These are phyloP conservation scores for Tricharina praecox DNA, from an alignment of 495 filamentous ascomycete genomes.

Conservation along the genomic window DNA sequence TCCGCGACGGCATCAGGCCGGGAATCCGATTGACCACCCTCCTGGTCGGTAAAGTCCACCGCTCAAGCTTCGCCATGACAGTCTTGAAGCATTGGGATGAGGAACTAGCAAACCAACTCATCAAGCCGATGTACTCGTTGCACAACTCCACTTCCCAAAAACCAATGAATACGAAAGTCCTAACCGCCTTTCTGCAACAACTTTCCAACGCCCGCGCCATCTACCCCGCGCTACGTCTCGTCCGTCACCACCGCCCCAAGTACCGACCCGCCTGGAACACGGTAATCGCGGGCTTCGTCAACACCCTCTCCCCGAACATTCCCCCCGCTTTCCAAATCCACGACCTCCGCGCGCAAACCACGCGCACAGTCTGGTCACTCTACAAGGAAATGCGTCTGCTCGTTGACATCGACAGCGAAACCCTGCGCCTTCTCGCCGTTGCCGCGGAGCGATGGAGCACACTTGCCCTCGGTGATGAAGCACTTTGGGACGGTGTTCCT, in stretches of 20 bases:
- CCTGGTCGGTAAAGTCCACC: not conserved
- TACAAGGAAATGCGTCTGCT: slow-evolving; percentile 11
- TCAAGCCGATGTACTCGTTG: not conserved
- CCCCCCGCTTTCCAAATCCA: not conserved
- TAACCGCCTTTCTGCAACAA: slow-evolving; percentile 17
- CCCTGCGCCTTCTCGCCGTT: slow-evolving; percentile 16
- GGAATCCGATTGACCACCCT: not conserved
- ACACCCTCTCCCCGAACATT: not conserved
- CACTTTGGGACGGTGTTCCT: slow-evolving; percentile 8
- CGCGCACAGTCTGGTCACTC: slow-evolving; percentile 13
- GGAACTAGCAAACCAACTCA: not conserved
- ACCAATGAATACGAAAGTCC: slow-evolving; percentile 4
- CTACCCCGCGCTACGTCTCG: slow-evolving; percentile 8
- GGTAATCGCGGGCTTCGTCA: not conserved
- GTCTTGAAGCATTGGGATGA: slow-evolving; percentile 4
- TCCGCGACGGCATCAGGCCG: slow-evolving; percentile 33
- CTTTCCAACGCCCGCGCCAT: slow-evolving; percentile 7
- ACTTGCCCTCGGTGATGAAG: not conserved
- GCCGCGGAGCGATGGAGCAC: slow-evolving; percentile 7
- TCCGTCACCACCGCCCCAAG: slow-evolving; percentile 9
- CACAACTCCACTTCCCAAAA: not conserved
- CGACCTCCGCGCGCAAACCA: not conserved
- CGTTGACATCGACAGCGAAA: slow-evolving; percentile 7
- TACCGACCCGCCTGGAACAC: slow-evolving; percentile 20
- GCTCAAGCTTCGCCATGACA: not conserved